Evolutionary conservation across 2,329 filamentous ascomycete genomes (phyloP).

Genomic region (Chrysoporthe cubensis): DNA sequence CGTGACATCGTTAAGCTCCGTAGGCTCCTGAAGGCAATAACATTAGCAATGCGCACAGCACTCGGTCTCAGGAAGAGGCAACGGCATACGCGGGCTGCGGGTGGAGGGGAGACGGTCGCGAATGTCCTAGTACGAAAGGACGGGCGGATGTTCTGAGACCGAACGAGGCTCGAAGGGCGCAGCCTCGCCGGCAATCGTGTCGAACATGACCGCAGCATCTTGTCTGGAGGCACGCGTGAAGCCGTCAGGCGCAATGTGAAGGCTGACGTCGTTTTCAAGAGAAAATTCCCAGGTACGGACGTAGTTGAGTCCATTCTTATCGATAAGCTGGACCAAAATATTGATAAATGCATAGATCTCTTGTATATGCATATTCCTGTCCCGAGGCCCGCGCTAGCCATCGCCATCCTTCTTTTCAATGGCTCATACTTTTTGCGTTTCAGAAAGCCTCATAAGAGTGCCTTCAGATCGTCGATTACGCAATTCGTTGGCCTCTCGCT

Average conservation of each 20-base stretch:
- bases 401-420: no score
- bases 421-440: neutral
- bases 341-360: neutral
- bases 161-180: constrained; percentile 17
- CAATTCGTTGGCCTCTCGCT: no score
- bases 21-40: constrained; percentile 65
- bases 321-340: constrained; percentile 19
- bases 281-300: neutral
- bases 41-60: constrained; percentile 1
- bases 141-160: constrained; percentile 22
- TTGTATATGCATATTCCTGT: neutral
- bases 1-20: constrained; percentile 85
- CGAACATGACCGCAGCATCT: constrained; percentile 29
- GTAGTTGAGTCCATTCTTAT: constrained; percentile 14
- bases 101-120: constrained; percentile 24
- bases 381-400: no score
- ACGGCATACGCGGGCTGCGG: constrained; percentile 22
- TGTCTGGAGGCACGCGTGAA: constrained; percentile 4
- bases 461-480: no score
- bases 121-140: constrained; percentile 25
- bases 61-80: neutral
- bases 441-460: no score
- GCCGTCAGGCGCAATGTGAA: neutral
- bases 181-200: constrained; percentile 26
- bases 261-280: constrained; percentile 11